Evolutionary conservation across 129 eudicot genomes (phyloP).

Genomic region (Pseudognaphalium luteoalbum): DNA sequence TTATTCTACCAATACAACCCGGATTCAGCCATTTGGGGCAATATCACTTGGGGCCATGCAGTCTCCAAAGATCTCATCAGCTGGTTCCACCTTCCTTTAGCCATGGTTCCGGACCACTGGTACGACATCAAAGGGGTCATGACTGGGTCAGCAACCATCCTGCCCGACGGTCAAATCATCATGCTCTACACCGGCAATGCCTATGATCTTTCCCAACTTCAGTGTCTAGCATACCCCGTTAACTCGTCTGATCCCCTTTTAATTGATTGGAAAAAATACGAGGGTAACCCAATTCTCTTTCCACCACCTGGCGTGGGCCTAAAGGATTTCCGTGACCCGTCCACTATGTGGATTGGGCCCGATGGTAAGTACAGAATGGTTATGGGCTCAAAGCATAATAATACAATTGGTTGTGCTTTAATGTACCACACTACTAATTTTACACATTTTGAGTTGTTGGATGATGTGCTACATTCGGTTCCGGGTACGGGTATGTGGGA

Average conservation of each 20-base stretch:
- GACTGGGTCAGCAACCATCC: conserved; percentile 37
- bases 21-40: conserved; percentile 49
- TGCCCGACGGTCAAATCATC: too few relatives aligned
- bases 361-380: too few relatives aligned
- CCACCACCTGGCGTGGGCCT: conserved; percentile 66
- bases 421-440: too few relatives aligned
- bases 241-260: conserved; percentile 77
- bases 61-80: conserved; percentile 62
- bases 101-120: conserved; percentile 74
- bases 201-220: conserved; percentile 56
- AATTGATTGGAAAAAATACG: conserved; percentile 63
- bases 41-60: conserved; percentile 81
- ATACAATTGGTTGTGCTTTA: too few relatives aligned
- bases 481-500: too few relatives aligned
- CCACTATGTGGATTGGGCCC: conserved; percentile 41
- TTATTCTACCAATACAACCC: background rate
- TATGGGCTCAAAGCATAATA: too few relatives aligned
- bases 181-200: conserved; percentile 27
- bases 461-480: too few relatives aligned
- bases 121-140: conserved; percentile 68
- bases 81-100: conserved; percentile 62
- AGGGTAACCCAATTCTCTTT: conserved; percentile 59
- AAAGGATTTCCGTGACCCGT: conserved; percentile 63
- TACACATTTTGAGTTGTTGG: too few relatives aligned
- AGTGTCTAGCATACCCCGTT: conserved; percentile 60